Percentiles rank a stretch among this genome's conserved stretches.
phyloP scores from a whole-genome alignment of 2,329 filamentous ascomycete genomes.

The Clonostachys rhizophaga region DNA sequence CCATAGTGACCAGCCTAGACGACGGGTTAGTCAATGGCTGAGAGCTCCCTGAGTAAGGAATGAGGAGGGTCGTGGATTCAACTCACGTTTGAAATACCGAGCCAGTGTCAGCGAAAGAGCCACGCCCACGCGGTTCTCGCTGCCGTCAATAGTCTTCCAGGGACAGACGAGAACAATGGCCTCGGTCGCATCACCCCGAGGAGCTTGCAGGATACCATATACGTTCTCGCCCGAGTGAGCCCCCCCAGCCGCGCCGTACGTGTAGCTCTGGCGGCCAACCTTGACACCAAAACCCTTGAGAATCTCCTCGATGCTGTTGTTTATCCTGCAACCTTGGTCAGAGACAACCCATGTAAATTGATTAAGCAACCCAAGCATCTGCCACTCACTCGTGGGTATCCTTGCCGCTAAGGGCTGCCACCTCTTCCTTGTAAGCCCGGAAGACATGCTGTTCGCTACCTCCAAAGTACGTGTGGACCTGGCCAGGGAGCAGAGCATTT shows the following conservation, averaged over 20 bases:
- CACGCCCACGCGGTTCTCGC: slow-evolving; percentile 82
- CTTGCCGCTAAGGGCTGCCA: slow-evolving; percentile 8
- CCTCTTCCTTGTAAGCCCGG: slow-evolving; percentile 81
- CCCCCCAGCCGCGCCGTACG: slow-evolving; percentile 74
- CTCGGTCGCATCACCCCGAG: slow-evolving; percentile 92
- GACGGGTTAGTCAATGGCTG: neutral
- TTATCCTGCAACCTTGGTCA: slow-evolving; percentile 43
- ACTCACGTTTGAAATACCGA: slow-evolving; percentile 83
- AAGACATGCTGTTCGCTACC: slow-evolving; percentile 96
- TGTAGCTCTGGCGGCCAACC: slow-evolving; percentile 81
- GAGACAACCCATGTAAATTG: neutral
- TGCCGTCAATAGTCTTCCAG: slow-evolving; percentile 76
- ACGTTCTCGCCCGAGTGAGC: slow-evolving; percentile 79
- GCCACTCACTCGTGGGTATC: no score
- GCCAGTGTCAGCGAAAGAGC: slow-evolving; percentile 81
- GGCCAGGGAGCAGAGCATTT: slow-evolving; percentile 90
- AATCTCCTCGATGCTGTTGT: slow-evolving; percentile 69
- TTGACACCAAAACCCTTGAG: slow-evolving; percentile 79
- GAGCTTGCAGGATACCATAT: slow-evolving; percentile 90
- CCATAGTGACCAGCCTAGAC: slow-evolving; percentile 91
- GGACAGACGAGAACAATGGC: slow-evolving; percentile 89
- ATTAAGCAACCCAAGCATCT: neutral
- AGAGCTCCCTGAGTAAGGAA: neutral
- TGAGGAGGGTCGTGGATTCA: neutral
- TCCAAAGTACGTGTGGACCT: slow-evolving; percentile 96